Base-by-base conservation (phyloP, 345 rosid genomes). In the Erysimum cheiranthoides region DNA sequence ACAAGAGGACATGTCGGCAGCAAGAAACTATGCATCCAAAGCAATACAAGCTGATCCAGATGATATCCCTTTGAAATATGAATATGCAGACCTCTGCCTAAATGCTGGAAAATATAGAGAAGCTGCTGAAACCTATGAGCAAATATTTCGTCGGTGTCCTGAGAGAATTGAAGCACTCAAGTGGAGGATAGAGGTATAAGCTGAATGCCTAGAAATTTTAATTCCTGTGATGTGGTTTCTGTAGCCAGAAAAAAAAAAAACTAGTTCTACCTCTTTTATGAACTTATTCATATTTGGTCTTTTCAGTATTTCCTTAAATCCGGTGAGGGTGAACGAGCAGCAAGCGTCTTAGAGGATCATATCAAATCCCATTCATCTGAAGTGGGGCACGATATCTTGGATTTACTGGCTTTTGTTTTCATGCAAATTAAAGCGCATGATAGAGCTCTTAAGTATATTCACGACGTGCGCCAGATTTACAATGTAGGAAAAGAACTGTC, bases 111-210 rank as follows among this genome's bases (percentile, higher is more conserved):
- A 90, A 73, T 77, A 83, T 78, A 85, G 78, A 74, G 92, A 75
- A 58, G 99, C 97, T 74, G 99, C 93, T 1, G 97, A 89, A 76
- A 76, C 90, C 46, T 90, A 72, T 86, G 97, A 89, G 63, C 85
- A 87, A 77, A 87, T 95, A 64, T 84, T 79, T 36, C 78, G 76
- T 77, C 69, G 83, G 46, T 79, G 81, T 78, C 97, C 96, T 61
- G 81, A 82, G 31, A 82, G 74, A 69, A 79, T 80, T 64, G 88
- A 92, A 73, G 88, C 84, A 13, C 73, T 90, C 60, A 86, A 80
- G 82, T 84, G 63, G 63, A 90, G 80, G 69, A 90, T 86, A 56
- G 66, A 89, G 96, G 97, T 94, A 73, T 61, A 60, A 35, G 36
- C 68, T 79, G 38, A 61, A 32, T 53, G 78, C 61, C 21, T 32